Base-by-base conservation (phyloP, 164 flowering plant species). In the Protea cynaroides region DNA sequence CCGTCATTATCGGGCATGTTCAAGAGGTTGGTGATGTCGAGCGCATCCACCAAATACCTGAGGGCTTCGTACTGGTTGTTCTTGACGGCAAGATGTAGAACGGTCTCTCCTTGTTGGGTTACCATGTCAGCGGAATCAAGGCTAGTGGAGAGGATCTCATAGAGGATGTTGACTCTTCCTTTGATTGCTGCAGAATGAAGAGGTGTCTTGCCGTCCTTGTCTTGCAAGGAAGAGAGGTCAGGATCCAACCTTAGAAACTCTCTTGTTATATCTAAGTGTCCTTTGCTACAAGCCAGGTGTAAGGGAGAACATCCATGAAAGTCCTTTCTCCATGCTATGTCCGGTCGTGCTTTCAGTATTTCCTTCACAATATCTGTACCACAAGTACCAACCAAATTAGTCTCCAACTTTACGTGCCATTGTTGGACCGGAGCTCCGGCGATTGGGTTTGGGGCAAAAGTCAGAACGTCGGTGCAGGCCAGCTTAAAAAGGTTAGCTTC, bases 221-320 rank as follows among this genome's bases (percentile, higher is more conserved):
- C 38, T 34, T 34, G n/a, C 29, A 57, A 34, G 18, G 25, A 57
- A 6, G 37, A 22, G 60, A 34, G n/a, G 25, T 25, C 60, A 57
- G 34, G 38, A 29, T 34, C 13, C 11, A 13, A 1, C 18, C n/a
- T 6, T 25, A 57, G n/a, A 15, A 57, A 15, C 36, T 22, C 60
- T 15, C 12, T 7, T 13, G 60, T 34, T 25, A 57, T 12, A 25
- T 57, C 37, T 17, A 57, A 19, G n/a, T 57, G 29, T 10, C 60
- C 60, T n/a, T 57, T 57, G 36, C 60, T 57, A 29, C 60, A 24
- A 29, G 34, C 34, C 34, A 23, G 60, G 25, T 57, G 60, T 15
- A 57, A 34, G 0, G 36, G 37, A 57, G 60, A 24, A 57, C 29
- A 22, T 13, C 60, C 34, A 24, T 57, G 29, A 9, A 5, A 19